Base-by-base conservation (phyloP, 2,329 filamentous ascomycete genomes). In the Penicillium sp. region DNA sequence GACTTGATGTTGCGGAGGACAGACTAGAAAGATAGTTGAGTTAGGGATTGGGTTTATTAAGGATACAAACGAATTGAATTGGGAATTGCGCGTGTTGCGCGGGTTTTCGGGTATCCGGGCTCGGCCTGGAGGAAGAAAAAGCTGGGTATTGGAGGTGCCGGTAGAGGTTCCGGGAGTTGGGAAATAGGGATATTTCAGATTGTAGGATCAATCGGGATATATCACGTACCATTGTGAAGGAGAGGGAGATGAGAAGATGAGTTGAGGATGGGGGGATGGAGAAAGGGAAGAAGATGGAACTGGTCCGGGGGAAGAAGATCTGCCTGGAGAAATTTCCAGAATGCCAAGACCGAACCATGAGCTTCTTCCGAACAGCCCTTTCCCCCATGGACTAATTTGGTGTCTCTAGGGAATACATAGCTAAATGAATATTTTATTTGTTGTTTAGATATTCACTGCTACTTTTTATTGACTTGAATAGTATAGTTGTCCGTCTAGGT, bases 1-100 rank as follows among this genome's bases (percentile, higher is more conserved):
- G 88, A 87, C 81, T 93, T 94, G 86, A 99, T 92, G 76, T 90
- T 95, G 79, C 93, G 94, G 82, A 97, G 86, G 66, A 92, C 85
- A 71, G 72, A 73, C 70, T 73, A 55, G n/a, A 53, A 25, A 39
- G 16, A 15, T 7, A 3, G 0, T n/a, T 34, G 21, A 50, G 29
- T 59, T 33, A 55, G 55, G 49, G 41, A 52, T 21, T 34, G 1
- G n/a, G 4, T 49, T 53, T 54, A 53, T 40, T 25, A 23, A 39
- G n/a, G 3, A 43, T 10, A 11, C 40, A 39, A 31, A n/a, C 25
- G 19, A 27, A 39, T 51, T 25, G 29, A 5, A 41, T 53, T 52
- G 38, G 11, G 21, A 13, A 47, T 53, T 34, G 50, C 29, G 41
- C 49, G 33, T 39, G 31, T 55, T 41, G 40, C 34, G 49, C 48